A percentile compares a stretch with the other conserved stretches of the same genome.
Conservation (phyloP, 495 filamentous ascomycete species). For the Trichoderma parareesei region DNA sequence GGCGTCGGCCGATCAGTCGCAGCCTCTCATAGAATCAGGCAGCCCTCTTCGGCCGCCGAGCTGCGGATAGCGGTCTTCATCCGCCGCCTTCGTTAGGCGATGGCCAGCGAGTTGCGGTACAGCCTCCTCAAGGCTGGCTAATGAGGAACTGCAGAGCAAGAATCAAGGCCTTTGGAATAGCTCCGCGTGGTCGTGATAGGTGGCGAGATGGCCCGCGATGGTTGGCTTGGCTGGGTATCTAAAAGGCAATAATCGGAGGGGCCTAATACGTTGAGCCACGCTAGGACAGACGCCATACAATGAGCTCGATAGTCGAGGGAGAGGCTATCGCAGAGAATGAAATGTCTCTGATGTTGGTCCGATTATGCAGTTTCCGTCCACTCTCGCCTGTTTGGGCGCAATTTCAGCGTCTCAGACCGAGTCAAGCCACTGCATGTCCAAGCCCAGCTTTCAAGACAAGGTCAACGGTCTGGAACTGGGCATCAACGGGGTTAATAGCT, state of each 20-base stretch:
- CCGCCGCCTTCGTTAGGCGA: not conserved
- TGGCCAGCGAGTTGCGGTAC: not conserved
- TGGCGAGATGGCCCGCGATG: not conserved
- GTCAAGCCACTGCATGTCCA: not conserved
- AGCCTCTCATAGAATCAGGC: not conserved
- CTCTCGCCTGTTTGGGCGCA: not conserved
- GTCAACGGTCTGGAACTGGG: not conserved
- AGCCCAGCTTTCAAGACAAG: not conserved
- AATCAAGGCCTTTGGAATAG: no score
- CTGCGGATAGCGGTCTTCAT: not conserved
- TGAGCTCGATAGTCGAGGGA: not conserved
- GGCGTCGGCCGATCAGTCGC: not conserved
- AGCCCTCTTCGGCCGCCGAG: no score
- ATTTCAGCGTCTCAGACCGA: not conserved
- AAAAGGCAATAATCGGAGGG: slow-evolving; percentile 3
- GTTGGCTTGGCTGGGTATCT: not conserved
- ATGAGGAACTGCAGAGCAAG: not conserved
- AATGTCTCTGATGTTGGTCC: not conserved
- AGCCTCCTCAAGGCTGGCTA: not conserved
- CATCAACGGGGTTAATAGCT: not conserved
- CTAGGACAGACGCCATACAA: not conserved
- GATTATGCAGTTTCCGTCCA: not conserved
- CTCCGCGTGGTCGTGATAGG: not conserved
- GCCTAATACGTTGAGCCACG: not conserved
- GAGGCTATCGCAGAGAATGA: not conserved